Conservation (phyloP, 345 rosid species). For the Eucalyptus dawsonii region DNA sequence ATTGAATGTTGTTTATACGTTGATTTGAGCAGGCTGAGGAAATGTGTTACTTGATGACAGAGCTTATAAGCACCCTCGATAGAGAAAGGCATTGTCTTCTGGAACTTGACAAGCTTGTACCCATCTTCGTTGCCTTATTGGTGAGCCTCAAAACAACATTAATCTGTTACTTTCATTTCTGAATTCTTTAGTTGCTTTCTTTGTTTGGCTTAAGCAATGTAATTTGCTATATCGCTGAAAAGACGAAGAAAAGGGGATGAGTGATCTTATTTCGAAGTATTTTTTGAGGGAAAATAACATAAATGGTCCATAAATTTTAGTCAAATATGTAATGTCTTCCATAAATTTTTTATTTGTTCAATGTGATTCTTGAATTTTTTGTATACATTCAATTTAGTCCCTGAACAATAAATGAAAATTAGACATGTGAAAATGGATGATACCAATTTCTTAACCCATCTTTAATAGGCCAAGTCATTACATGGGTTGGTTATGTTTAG, state of each 20-base stretch:
- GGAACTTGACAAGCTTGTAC: conserved; percentile 18
- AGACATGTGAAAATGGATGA: neutral
- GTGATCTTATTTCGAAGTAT: neutral
- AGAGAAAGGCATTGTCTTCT: conserved; percentile 23
- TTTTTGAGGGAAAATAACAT: neutral
- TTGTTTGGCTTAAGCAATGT: neutral
- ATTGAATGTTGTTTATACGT: neutral
- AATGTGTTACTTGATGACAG: conserved; percentile 29
- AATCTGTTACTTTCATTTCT: neutral
- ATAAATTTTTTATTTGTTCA: neutral
- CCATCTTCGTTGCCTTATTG: conserved; percentile 1
- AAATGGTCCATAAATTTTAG: accelerated
- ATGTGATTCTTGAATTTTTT: neutral
- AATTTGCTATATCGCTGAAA: neutral
- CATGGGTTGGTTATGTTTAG: neutral
- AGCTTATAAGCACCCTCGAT: conserved; percentile 29
- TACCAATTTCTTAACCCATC: neutral
- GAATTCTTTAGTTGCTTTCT: neutral
- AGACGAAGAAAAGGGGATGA: neutral
- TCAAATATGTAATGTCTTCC: neutral
- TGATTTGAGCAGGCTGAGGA: conserved; percentile 34
- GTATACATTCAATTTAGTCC: neutral
- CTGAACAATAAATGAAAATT: neutral
- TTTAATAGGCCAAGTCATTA: neutral
- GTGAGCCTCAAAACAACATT: conserved; percentile 5